Evolutionary conservation across 768 basidiomycete species (phyloP).

Genomic region (Heimioporus sp.): DNA sequence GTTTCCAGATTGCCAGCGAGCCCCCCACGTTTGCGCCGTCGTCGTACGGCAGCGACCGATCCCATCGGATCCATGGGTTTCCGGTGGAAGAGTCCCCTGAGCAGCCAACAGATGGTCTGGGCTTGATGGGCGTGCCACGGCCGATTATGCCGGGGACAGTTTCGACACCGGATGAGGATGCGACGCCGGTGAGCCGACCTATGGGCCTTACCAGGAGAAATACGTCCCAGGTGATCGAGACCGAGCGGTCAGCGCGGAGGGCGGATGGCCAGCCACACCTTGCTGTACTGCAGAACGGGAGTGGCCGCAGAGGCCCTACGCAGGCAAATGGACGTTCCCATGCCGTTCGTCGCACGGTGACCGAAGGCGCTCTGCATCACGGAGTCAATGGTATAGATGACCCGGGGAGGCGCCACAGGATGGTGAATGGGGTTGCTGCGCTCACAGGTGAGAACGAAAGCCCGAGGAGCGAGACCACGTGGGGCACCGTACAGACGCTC

Average conservation of each 20-base stretch:
- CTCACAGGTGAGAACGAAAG: conserved; percentile 23
- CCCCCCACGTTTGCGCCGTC: conserved; percentile 16
- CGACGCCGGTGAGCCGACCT: conserved; percentile 22
- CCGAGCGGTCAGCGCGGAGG: conserved; percentile 18
- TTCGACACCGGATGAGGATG: conserved; percentile 26
- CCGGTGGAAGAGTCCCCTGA: conserved; percentile 32
- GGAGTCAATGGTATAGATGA: conserved; percentile 10
- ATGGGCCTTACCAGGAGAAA: conserved; percentile 24
- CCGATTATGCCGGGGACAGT: conserved; percentile 21
- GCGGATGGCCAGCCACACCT: conserved; percentile 11
- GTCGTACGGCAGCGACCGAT: conserved; percentile 16
- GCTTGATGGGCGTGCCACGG: conserved; percentile 26
- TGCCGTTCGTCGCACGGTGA: conserved; percentile 20
- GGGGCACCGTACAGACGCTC: conserved; percentile 33
- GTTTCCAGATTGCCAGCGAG: conserved; percentile 22
- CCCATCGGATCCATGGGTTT: conserved; percentile 20
- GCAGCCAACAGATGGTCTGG: conserved; percentile 21
- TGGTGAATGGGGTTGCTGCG: conserved; percentile 6
- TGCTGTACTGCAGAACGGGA: conserved; percentile 14
- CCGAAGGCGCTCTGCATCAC: conserved; percentile 10
- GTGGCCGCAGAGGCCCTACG: conserved; percentile 13
- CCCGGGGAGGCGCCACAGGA: conserved; percentile 4
- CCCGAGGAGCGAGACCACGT: conserved; percentile 34
- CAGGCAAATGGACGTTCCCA: conserved; percentile 14
- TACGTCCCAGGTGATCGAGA: conserved; percentile 18